Evolutionary conservation across 2,329 filamentous ascomycete genomes (phyloP), one percentile per base, ranked within the genome.

Genomic region (Huntiella moniliformis): DNA sequence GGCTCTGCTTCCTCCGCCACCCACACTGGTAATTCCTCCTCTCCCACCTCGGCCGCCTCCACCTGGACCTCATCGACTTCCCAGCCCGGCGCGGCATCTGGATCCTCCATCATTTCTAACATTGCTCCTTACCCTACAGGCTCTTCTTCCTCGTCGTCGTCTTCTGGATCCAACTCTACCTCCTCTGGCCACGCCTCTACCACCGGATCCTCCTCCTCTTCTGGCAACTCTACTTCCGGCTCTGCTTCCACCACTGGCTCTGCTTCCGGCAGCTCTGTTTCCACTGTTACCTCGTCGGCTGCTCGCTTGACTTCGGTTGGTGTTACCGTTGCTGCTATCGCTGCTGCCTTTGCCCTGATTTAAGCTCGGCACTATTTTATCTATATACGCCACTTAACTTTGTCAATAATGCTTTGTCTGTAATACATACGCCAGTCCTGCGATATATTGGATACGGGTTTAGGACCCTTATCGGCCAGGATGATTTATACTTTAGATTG

Each of bases 261-360:
- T 2, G 42, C 42, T 15, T 11, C 18, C 33, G 4, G 17, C 16
- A 15, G 34, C 43, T 31, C 36, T 17, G 38, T 18, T 31, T 42
- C 44, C 33, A 18, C 35, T 10, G 34, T 38, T 17, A 50, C 48
- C 31, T 46, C 44, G n/a, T 40, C 40, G 10, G 48, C 48, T 6
- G 44, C 44, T 22, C 48, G 48, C 33, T 36, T 50, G 13, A 38
- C 34, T 11, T 50, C 48, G 7, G 38, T 46, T 34, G 44, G 48
- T 37, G 44, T 37, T 16, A 46, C 48, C 15, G 35, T 50, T n/a
- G 36, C 31, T 13, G 48, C 48, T 17, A 36, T 50, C 13, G 48
- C 48, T 12, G 44, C 37, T 34, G 48, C 40, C 22, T 40, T 50
- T 32, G 48, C 48, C 22, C 44, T 50, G 48, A 50, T 50, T 18